Conservation (phyloP, 306 rosid genomes). For the Sicyos baderoa region DNA sequence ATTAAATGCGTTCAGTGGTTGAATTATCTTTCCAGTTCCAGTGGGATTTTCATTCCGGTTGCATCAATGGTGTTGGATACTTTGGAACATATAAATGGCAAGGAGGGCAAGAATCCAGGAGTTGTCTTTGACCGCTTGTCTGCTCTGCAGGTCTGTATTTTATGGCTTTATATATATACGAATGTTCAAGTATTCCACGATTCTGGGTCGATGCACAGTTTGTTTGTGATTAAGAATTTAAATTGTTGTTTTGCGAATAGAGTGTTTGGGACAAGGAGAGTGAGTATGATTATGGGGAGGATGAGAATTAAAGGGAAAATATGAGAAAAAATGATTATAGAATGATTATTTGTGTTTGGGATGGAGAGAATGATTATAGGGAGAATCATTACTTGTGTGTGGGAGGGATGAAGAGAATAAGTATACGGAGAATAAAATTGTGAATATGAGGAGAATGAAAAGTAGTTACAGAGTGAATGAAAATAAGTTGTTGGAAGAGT, state of each 20-base stretch:
- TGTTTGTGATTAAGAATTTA: neutral
- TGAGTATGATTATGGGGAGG: too few species aligned
- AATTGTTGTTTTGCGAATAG: neutral
- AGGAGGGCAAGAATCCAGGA: slow-evolving; percentile 56
- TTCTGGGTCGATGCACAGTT: neutral
- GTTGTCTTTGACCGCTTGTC: slow-evolving; percentile 36
- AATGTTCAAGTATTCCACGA: neutral
- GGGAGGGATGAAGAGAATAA: too few species aligned
- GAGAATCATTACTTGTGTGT: too few species aligned
- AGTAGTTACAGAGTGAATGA: too few species aligned
- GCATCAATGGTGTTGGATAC: slow-evolving; percentile 63
- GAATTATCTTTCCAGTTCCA: slow-evolving; percentile 63
- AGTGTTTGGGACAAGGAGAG: too few species aligned
- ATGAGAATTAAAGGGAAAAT: too few species aligned
- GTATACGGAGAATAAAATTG: too few species aligned
- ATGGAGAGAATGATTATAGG: too few species aligned
- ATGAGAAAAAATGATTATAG: too few species aligned
- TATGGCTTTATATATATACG: neutral
- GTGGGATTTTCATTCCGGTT: slow-evolving; percentile 82
- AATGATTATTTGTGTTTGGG: too few species aligned
- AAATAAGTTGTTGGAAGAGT: too few species aligned
- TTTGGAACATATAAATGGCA: slow-evolving; percentile 56
- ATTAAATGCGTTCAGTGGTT: slow-evolving; percentile 79
- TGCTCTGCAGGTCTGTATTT: slow-evolving; percentile 51
- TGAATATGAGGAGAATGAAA: too few species aligned